Evolutionary conservation across 352 stramenopile species (phyloP).

Genomic region (Phytophthora podocarpi): DNA sequence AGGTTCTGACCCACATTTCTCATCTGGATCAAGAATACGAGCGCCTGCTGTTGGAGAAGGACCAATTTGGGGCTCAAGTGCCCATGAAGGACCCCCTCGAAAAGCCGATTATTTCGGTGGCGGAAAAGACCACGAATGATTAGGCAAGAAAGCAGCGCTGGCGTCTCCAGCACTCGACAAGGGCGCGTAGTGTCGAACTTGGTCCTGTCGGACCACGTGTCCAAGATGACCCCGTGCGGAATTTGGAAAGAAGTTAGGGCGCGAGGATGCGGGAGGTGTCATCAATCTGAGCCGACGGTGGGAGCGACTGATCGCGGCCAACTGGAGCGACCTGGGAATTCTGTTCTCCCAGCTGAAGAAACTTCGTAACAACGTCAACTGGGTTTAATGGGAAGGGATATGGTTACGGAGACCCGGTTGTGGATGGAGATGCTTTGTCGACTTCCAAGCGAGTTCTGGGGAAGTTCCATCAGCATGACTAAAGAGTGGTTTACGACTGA

Average conservation of each 20-base stretch:
- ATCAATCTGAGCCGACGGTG: neutral
- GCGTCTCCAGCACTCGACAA: neutral
- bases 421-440: constrained; percentile 5
- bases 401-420: constrained; percentile 14
- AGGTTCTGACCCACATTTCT: constrained; percentile 11
- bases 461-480: constrained; percentile 1
- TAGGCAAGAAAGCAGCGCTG: no score
- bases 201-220: neutral
- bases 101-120: neutral
- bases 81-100: constrained; percentile 17
- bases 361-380: constrained; percentile 16
- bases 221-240: neutral
- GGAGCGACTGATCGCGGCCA: neutral
- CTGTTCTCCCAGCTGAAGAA: constrained; percentile 19
- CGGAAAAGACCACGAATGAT: no score
- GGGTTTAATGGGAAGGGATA: constrained; percentile 1
- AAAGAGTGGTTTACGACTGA: constrained; percentile 4
- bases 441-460: constrained; percentile 23
- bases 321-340: neutral
- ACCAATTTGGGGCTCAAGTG: constrained; percentile 3
- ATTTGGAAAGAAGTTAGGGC: neutral
- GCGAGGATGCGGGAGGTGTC: neutral
- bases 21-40: constrained; percentile 15
- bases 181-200: neutral
- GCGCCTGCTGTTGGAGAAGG: constrained; percentile 17